Conservation (phyloP, 371 early-diverging fungal genomes). For the Mucor plumbeus region DNA sequence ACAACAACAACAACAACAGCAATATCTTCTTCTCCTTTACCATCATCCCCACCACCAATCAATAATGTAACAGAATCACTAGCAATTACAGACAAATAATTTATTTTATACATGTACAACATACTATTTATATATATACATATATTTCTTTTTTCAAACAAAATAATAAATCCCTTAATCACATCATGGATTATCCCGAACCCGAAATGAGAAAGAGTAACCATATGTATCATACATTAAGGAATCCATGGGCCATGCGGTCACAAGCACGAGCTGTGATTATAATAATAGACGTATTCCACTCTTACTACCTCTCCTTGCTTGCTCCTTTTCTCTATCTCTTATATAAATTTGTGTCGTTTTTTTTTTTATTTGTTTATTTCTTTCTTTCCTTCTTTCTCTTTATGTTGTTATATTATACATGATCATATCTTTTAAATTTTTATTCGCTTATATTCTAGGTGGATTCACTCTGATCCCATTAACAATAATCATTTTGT, state of each 20-base stretch:
- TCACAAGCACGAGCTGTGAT: conserved; percentile 23
- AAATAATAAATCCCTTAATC: neutral
- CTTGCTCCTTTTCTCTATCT: neutral
- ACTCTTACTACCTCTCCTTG: neutral
- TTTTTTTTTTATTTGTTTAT: conserved; percentile 12
- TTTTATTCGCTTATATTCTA: conserved; percentile 28
- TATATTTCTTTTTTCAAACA: neutral
- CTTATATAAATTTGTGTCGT: neutral
- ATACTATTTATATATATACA: neutral
- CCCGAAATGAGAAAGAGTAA: conserved; percentile 9
- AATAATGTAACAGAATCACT: conserved; percentile 6
- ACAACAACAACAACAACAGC: neutral
- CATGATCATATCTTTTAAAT: conserved; percentile 13
- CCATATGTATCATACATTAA: conserved; percentile 1
- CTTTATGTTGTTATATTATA: neutral
- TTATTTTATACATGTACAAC: neutral
- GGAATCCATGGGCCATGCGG: conserved; percentile 15
- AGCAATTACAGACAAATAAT: conserved; percentile 9
- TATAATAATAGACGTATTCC: neutral
- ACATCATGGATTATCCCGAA: neutral
- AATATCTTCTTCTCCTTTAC: neutral
- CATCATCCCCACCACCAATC: neutral
- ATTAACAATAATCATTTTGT: conserved; percentile 7
- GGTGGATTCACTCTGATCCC: conserved; percentile 59
- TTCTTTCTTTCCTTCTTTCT: neutral